Evolutionary conservation across 768 basidiomycete species (phyloP).

Genomic region (Roridomyces roridus): DNA sequence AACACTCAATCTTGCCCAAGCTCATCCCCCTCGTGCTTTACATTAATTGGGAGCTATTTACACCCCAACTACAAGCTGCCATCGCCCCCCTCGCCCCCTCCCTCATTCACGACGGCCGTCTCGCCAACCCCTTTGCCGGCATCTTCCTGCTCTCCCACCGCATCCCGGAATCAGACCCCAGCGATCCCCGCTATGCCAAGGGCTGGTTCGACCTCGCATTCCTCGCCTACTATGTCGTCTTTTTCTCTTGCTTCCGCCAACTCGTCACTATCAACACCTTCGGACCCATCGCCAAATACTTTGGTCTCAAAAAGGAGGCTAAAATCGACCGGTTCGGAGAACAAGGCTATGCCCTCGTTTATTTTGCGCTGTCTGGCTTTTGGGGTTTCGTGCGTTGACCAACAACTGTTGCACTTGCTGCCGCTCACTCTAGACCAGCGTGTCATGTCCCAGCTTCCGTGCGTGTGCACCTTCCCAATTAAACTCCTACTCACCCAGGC

Average conservation of each 20-base stretch:
- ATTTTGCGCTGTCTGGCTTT: slow-evolving; percentile 71
- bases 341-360: slow-evolving; percentile 86
- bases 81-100: slow-evolving; percentile 13
- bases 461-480: no score
- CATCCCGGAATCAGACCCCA: slow-evolving; percentile 55
- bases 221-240: slow-evolving; percentile 80
- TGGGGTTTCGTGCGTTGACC: slow-evolving; percentile 77
- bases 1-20: no score
- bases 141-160: slow-evolving; percentile 76
- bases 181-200: slow-evolving; percentile 73
- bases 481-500: no score
- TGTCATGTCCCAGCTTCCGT: slow-evolving; percentile 79
- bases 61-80: slow-evolving; percentile 31
- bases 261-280: slow-evolving; percentile 67
- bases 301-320: slow-evolving; percentile 67
- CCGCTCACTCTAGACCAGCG: slow-evolving; percentile 48
- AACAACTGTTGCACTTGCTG: neutral
- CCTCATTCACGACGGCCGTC: slow-evolving; percentile 46
- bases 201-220: slow-evolving; percentile 79
- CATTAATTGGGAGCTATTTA: slow-evolving; percentile 65
- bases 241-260: slow-evolving; percentile 91
- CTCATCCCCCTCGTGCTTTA: slow-evolving; percentile 65
- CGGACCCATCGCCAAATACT: slow-evolving; percentile 68
- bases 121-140: slow-evolving; percentile 75
- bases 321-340: slow-evolving; percentile 91